phyloP scores from a whole-genome alignment of 1,284 basidiomycete species.

The Laetiporus sulphureus region DNA sequence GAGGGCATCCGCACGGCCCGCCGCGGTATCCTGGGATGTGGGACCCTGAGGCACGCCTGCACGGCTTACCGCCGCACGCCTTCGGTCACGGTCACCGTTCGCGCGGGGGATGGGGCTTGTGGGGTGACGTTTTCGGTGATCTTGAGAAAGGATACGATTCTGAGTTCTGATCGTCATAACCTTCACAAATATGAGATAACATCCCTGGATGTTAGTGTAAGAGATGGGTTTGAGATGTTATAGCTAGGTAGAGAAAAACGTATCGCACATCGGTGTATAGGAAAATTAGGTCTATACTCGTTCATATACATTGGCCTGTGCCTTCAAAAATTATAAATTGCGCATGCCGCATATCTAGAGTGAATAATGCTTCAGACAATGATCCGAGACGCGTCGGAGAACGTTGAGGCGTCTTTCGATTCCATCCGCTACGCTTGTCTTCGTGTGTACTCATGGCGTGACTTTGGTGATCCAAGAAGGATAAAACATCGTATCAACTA shows the following conservation, averaged over 20 bases:
- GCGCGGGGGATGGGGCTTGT: too few species aligned
- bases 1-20: too few species aligned
- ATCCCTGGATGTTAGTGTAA: not conserved
- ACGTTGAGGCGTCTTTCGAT: not conserved
- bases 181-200: not conserved
- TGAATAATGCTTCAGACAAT: not conserved
- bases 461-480: too few species aligned
- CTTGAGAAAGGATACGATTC: not conserved
- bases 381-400: not conserved
- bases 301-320: not conserved
- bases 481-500: not conserved
- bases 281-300: not conserved
- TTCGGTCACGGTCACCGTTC: too few species aligned
- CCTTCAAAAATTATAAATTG: not conserved
- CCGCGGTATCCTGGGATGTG: too few species aligned
- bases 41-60: too few species aligned
- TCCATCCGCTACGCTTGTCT: not conserved
- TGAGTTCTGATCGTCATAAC: not conserved
- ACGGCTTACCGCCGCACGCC: too few species aligned
- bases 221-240: not conserved
- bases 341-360: not conserved
- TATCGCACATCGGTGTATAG: not conserved
- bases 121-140: too few species aligned
- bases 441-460: too few species aligned
- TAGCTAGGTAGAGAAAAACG: not conserved